These are phyloP conservation scores for Cyclotella choctawhatcheeana DNA, from an alignment of 108 stramenopile species.

Conservation along the genomic window DNA sequence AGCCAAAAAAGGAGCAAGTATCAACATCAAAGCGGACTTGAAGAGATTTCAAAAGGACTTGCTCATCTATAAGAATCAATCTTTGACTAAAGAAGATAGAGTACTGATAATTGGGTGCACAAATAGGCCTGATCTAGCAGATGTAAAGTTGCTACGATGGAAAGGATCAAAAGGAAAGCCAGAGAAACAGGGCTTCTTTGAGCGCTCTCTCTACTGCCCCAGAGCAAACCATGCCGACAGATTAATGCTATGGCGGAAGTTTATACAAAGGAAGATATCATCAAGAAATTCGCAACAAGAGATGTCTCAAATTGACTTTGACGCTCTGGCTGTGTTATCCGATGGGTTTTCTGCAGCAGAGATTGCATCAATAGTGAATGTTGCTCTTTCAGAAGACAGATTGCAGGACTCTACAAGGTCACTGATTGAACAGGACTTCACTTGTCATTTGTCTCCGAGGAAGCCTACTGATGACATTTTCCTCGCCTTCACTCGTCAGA, in stretches of 20 bases:
- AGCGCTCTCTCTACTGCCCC: conserved; percentile 76
- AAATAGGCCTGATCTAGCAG: conserved; percentile 62
- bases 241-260: conserved; percentile 65
- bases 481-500: conserved; percentile 59
- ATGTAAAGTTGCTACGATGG: conserved; percentile 65
- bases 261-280: conserved; percentile 45
- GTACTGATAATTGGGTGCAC: conserved; percentile 80
- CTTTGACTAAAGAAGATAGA: conserved; percentile 67
- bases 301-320: conserved; percentile 54
- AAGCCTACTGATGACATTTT: conserved; percentile 38
- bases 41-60: conserved; percentile 78
- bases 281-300: background rate
- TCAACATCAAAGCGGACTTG: conserved; percentile 41
- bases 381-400: conserved; percentile 59
- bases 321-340: conserved; percentile 67
- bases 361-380: conserved; percentile 53
- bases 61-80: conserved; percentile 79
- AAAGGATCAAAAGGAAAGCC: conserved; percentile 50
- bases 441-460: conserved; percentile 25
- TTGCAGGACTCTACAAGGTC: conserved; percentile 49
- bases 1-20: conserved; percentile 51
- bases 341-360: conserved; percentile 78
- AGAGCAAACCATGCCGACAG: conserved; percentile 73
- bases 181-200: conserved; percentile 75
- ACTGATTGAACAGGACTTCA: conserved; percentile 55